These are phyloP conservation scores for Trichoderma atrobrunneum DNA, from an alignment of 2,329 filamentous ascomycete species.

Conservation along the genomic window DNA sequence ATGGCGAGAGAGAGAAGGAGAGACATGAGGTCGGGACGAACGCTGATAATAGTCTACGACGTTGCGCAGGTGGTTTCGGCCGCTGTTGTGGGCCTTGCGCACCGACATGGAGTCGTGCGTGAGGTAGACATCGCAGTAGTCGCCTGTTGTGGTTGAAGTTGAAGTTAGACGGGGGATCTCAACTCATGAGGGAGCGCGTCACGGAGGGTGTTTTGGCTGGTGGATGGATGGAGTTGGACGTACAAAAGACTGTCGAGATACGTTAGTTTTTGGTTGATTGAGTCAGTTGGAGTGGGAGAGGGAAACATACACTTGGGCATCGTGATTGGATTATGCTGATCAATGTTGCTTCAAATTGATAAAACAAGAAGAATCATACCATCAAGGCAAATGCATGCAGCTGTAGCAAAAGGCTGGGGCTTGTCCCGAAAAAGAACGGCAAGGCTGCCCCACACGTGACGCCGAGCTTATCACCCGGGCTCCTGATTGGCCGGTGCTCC, in stretches of 20 bases:
- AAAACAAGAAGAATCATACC: neutral
- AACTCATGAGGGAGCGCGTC: neutral
- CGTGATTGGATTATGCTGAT: conserved; percentile 37
- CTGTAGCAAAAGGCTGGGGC: conserved; percentile 19
- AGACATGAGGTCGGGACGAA: conserved; percentile 39
- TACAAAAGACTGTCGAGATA: conserved; percentile 31
- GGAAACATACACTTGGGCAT: conserved; percentile 82
- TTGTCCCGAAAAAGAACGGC: conserved; percentile 23
- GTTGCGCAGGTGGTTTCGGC: conserved; percentile 94
- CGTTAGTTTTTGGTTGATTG: neutral
- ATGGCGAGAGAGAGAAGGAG: neutral
- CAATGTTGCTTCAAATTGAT: neutral
- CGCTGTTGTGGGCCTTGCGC: conserved; percentile 96
- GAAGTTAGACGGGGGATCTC: neutral
- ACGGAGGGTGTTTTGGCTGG: neutral
- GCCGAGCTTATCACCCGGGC: neutral
- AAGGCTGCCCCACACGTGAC: conserved; percentile 28
- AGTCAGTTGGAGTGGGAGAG: conserved; percentile 25
- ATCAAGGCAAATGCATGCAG: neutral
- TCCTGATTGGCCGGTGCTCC: conserved; percentile 8
- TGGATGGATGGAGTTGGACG: conserved; percentile 2
- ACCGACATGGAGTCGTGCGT: conserved; percentile 99
- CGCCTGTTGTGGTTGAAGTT: conserved; percentile 47
- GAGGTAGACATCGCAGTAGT: conserved; percentile 99
- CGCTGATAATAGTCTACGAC: conserved; percentile 98